Percentiles rank a stretch among this genome's conserved stretches.
phyloP scores from a whole-genome alignment of 257 asterid species.

The Solanum gandarillasii region DNA sequence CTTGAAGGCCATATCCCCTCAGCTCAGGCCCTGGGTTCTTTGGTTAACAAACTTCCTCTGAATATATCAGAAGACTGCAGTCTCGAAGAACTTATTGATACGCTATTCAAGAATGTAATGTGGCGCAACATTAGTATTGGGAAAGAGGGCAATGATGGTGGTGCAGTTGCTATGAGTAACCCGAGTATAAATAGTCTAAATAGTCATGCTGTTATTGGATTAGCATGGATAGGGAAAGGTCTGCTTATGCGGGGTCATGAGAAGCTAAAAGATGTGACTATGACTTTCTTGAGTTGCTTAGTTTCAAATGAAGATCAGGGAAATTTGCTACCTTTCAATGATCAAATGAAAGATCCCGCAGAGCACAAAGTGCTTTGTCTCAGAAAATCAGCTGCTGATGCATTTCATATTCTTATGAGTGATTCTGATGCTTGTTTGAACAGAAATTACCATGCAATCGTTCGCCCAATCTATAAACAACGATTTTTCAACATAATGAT shows the following conservation, averaged over 20 bases:
- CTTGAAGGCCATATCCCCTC: conserved; percentile 72
- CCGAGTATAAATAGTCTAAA: conserved; percentile 24
- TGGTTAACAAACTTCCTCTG: conserved; percentile 82
- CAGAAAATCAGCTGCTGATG: conserved; percentile 74
- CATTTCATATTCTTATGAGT: conserved; percentile 74
- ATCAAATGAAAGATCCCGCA: conserved; percentile 17
- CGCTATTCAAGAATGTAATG: conserved; percentile 26
- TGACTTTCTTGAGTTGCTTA: conserved; percentile 55
- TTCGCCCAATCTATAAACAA: conserved; percentile 92
- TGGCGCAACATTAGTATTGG: conserved; percentile 19
- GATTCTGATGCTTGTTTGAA: conserved; percentile 77
- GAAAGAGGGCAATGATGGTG: conserved; percentile 22
- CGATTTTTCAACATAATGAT: conserved; percentile 66
- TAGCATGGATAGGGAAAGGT: conserved; percentile 97
- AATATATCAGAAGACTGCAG: conserved; percentile 24
- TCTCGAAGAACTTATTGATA: conserved; percentile 54
- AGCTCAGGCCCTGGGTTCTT: conserved; percentile 93
- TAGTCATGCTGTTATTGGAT: conserved; percentile 45
- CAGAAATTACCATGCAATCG: conserved; percentile 55
- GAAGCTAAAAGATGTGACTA: conserved; percentile 58
- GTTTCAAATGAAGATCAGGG: conserved; percentile 24
- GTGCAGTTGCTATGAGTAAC: conserved; percentile 23
- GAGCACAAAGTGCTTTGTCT: conserved; percentile 36
- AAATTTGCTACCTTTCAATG: conserved; percentile 15
- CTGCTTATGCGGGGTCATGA: conserved; percentile 93